Evolutionary conservation across 768 basidiomycete species (phyloP).

Genomic region (Brasilioporus rufonigricans): DNA sequence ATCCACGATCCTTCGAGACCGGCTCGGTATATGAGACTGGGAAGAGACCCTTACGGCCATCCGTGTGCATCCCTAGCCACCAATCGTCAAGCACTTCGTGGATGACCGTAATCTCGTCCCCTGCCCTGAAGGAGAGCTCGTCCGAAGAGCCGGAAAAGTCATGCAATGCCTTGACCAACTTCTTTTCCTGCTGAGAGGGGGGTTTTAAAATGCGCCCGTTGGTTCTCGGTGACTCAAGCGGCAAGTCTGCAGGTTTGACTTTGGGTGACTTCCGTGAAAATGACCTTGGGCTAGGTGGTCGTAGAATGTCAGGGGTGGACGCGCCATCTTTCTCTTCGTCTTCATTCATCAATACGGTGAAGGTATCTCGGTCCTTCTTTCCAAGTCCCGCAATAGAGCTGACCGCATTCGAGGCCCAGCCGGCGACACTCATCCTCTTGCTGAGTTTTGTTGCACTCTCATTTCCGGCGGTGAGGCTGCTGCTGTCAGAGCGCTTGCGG

Average conservation of each 20-base stretch:
- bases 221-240: constrained; percentile 25
- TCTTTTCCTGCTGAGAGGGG: constrained; percentile 47
- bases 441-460: constrained; percentile 35
- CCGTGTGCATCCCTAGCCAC: constrained; percentile 78
- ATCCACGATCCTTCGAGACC: too few relatives aligned
- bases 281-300: constrained; percentile 37
- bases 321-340: constrained; percentile 30
- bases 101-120: constrained; percentile 72
- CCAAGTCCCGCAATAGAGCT: constrained; percentile 56
- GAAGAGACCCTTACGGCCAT: constrained; percentile 76
- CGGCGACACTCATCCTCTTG: constrained; percentile 37
- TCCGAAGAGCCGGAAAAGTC: constrained; percentile 75
- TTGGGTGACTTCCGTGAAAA: constrained; percentile 28
- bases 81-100: constrained; percentile 85
- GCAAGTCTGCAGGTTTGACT: constrained; percentile 22
- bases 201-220: constrained; percentile 48
- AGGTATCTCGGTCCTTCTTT: constrained; percentile 61
- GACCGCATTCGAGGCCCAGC: constrained; percentile 68
- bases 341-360: constrained; percentile 53
- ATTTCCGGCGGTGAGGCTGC: constrained; percentile 36
- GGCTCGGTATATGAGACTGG: constrained; percentile 72
- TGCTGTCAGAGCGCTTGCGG: constrained; percentile 63
- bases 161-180: constrained; percentile 65
- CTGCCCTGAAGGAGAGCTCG: constrained; percentile 72
- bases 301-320: constrained; percentile 28